Evolutionary conservation across 2,329 filamentous ascomycete genomes (phyloP), one percentile per base, ranked within the genome.

Genomic region (Hyphodiscus sp.): DNA sequence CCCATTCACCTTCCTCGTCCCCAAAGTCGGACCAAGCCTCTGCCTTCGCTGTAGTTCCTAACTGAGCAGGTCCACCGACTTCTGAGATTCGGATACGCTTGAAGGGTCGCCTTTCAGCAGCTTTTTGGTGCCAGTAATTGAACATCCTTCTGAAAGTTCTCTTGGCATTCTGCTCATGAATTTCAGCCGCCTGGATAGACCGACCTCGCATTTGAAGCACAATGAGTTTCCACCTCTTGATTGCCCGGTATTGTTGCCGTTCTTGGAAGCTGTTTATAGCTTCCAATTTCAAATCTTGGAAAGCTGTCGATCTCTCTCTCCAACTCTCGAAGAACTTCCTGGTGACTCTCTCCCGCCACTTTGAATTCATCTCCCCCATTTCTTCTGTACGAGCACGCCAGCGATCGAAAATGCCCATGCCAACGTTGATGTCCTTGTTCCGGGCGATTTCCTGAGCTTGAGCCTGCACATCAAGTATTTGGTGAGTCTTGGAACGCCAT

Each of bases 121-220:
- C 53, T 47, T 63, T 61, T 49, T 67, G 60, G 42, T 56, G 62
- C 67, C 67, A 69, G 46, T 68, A 64, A 11, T 49, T 59, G 44
- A 68, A 62, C 41, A 68, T 68, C 52, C 63, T 68, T 47, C 66
- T 65, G 52, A 68, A 67, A 26, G 57, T 60, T 54, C 59, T 64
- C 55, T 63, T 68, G 18, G 57, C 53, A 53, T 65, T 67, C 56
- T 64, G 68, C 45, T 68, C 65, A 6, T 58, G 54, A 49, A 68
- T 53, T 45, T 68, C 65, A 20, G 53, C 45, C 20, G 65, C 65
- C 48, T 62, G 63, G 33, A 61, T 63, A 33, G 53, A 49, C 29
- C 64, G 62, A 26, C 62, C 58, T 48, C 59, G 55, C 45, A 61
- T 15, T 45, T 66, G 64, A n/a, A 68, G 60, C n/a, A 56, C 50